phyloP scores from a whole-genome alignment of 805 yeast species.

The Soucietia sequanensis region DNA sequence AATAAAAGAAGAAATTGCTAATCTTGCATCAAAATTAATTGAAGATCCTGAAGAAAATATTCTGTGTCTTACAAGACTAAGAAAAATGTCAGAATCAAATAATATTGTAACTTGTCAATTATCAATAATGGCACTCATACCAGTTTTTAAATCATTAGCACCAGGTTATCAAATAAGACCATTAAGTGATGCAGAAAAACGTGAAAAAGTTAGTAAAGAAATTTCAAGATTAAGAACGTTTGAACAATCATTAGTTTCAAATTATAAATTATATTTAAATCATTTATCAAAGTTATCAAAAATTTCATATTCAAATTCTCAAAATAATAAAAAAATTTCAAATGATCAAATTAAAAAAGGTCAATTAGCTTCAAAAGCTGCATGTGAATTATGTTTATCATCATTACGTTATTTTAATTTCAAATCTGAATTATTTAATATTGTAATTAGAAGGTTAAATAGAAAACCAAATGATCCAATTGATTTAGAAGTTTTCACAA shows the following conservation, averaged over 20 bases:
- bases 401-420: conserved; percentile 78
- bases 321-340: conserved; percentile 29
- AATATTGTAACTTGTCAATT: conserved; percentile 67
- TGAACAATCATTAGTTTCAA: conserved; percentile 72
- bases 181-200: conserved; percentile 73
- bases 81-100: conserved; percentile 67
- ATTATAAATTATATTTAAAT: conserved; percentile 68
- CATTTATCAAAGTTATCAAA: conserved; percentile 45
- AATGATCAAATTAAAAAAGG: conserved; percentile 46
- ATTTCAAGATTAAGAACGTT: conserved; percentile 73
- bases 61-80: conserved; percentile 58
- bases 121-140: conserved; percentile 74
- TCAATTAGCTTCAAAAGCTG: conserved; percentile 65
- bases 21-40: conserved; percentile 68
- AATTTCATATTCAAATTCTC: conserved; percentile 36
- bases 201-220: conserved; percentile 81
- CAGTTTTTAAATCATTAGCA: conserved; percentile 79
- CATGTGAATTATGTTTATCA: conserved; percentile 66
- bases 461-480: conserved; percentile 52
- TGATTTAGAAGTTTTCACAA: conserved; percentile 50
- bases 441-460: conserved; percentile 65
- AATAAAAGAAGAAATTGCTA: conserved; percentile 82
- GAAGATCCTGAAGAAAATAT: conserved; percentile 91
- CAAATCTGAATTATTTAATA: conserved; percentile 68
- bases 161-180: conserved; percentile 89